Base-by-base conservation (phyloP, 2,329 filamentous ascomycete genomes). In the Neofusicoccum laricinum region DNA sequence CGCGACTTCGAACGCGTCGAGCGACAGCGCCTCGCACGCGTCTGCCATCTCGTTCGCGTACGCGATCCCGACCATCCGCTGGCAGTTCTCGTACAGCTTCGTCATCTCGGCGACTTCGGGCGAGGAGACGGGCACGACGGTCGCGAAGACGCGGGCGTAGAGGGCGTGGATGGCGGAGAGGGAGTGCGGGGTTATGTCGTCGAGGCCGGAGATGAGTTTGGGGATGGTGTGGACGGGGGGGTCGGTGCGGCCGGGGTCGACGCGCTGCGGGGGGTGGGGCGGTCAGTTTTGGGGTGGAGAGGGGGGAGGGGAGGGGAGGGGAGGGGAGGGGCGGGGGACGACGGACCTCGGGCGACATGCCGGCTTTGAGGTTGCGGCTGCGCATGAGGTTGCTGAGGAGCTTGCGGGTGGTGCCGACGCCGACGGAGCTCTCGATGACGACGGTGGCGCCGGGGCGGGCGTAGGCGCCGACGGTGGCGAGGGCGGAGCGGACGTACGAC, bases 51-150 rank as follows among this genome's bases (percentile, higher is more conserved):
- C 84, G 67, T 86, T 85, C 62, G 79, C 82, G 64, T 82, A 86
- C 0, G 84, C 82, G 41, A 85, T 84, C 68, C 78, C 78, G 10
- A 86, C 73, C 80, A 84, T 85, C 2, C 84, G 77, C 69, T 85
- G 82, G 69, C 84, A 86, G 69, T 86, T 86, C 66, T 86, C 84
- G 69, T 85, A 86, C 15, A 86, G 73, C 72, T 86, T 86, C 66
- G 80, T 83, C 82, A 86, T 85, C 71, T 86, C 84, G 2, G 84
- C 84, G 0, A 85, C 82, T 67, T 86, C 84, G 1, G 84, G 83
- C 34, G 72, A 73, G 7, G 81, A 82, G 30, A 85, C 83, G 0
- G 80, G 76, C 10, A 85, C 75, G 3, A 85, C 74, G 0, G 72
- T 70, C 55, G 82, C 74, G 66, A 85, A 85, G 1, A 80, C 81